Evolutionary conservation across 352 stramenopile genomes (phyloP), one percentile per base, ranked within the genome.

Genomic region (Phytophthora pluvialis): DNA sequence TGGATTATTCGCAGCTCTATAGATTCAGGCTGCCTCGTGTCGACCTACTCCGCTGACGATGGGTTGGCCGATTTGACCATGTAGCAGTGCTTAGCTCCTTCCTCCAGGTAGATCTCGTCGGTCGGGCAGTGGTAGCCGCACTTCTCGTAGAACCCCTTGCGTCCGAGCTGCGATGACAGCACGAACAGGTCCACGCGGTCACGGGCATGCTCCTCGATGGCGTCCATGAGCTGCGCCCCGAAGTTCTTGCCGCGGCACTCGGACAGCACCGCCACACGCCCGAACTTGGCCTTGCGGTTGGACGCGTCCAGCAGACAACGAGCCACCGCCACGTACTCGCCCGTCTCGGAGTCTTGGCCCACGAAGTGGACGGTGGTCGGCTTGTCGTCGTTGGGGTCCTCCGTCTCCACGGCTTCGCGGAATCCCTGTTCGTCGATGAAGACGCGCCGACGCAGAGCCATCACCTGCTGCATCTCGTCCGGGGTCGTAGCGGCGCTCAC

Each of bases 61-160:
- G 16, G 38, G 25, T 62, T 64, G 2, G 47, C 62, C 29, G 47
- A 43, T 53, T 87, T 87, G 32, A 68, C 49, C 78, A 87, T 87
- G 60, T 71, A 76, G 58, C 78, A 92, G 57, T 92, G 83, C 58
- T 81, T 54, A 0, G 77, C 73, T 25, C 67, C 76, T 54, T 86
- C 70, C 5, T 90, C 80, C 12, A 88, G 33, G 40, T 86, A 86
- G 7, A 87, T 70, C 43, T 88, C 79, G 47, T 82, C 76, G 16
- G 45, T 86, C 7, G 66, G 13, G 47, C 67, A 79, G 21, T 52
- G 53, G 64, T 90, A 92, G 28, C 83, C 83, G 38, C 83, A 90
- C 50, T 86, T 87, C 43, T 81, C 75, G 52, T 90, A 92, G 62
- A 92, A 92, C 1, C 51, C 78, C 35, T 78, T 77, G 62, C 84